Percentiles rank a stretch among this genome's conserved stretches.
Evolutionary conservation across 148 eudicot genomes (phyloP).

Genomic region (Fagopyrum homotropicum): DNA sequence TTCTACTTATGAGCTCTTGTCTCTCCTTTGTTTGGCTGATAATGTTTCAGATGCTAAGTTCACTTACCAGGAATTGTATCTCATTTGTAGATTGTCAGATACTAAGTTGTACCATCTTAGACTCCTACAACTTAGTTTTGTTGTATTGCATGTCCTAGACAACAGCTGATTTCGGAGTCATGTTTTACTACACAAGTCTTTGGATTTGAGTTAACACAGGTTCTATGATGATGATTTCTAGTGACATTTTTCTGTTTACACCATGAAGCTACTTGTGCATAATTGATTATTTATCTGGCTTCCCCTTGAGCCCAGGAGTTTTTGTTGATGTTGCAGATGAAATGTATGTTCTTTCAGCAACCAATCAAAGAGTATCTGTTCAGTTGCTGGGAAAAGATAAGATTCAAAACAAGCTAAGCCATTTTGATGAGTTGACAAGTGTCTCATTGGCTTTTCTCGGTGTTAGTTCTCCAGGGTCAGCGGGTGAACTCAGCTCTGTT

Average conservation of each 20-base stretch:
- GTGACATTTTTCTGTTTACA: background rate
- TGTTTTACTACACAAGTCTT: background rate
- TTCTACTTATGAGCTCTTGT: background rate
- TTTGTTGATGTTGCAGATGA: conserved; percentile 54
- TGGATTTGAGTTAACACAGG: background rate
- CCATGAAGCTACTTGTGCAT: background rate
- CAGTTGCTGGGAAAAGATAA: conserved; percentile 79
- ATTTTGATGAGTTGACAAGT: conserved; percentile 60
- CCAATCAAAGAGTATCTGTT: conserved; percentile 61
- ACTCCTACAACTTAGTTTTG: background rate
- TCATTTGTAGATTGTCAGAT: background rate
- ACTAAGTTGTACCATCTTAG: background rate
- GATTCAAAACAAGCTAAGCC: conserved; percentile 70
- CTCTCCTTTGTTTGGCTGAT: background rate
- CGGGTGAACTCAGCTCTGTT: conserved; percentile 36
- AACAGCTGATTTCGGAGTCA: background rate
- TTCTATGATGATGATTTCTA: background rate
- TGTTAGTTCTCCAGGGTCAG: conserved; percentile 60
- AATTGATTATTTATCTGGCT: background rate
- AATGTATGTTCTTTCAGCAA: conserved; percentile 83
- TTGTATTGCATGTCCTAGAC: background rate
- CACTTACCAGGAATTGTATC: background rate
- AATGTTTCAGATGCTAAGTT: background rate
- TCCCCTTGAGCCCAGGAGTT: background rate
- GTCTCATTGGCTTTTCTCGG: conserved; percentile 80